Conservation (phyloP, 2,329 filamentous ascomycete species). For the Leptographium flavum region DNA sequence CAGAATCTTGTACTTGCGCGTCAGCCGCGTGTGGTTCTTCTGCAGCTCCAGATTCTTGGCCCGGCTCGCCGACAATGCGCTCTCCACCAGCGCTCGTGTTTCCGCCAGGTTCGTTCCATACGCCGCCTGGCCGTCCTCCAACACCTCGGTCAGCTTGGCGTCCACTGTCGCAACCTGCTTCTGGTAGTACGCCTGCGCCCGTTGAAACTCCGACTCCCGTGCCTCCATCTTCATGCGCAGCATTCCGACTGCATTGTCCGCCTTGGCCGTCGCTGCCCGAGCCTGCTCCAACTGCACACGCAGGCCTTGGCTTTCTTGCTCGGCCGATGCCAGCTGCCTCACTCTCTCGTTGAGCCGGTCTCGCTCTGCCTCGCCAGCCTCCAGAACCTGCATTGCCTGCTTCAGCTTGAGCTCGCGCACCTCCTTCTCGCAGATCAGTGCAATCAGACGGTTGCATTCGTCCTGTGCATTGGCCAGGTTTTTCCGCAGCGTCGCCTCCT, state of each 20-base stretch:
- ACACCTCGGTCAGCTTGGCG: constrained; percentile 26
- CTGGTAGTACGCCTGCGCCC: constrained; percentile 28
- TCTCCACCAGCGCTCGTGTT: constrained; percentile 26
- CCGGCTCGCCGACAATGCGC: constrained; percentile 33
- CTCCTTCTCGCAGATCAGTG: constrained; percentile 54
- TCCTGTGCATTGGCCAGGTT: constrained; percentile 43
- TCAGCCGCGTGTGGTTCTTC: constrained; percentile 33
- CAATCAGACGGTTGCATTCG: constrained; percentile 50
- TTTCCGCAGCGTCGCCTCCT: constrained; percentile 40
- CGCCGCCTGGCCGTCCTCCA: constrained; percentile 10
- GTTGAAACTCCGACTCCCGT: constrained; percentile 30
- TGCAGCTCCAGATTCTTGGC: constrained; percentile 39
- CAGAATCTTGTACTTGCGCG: constrained; percentile 36
- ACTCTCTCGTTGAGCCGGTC: constrained; percentile 45
- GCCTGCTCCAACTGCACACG: constrained; percentile 45
- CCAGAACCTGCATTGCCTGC: constrained; percentile 49
- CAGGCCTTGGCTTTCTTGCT: constrained; percentile 49
- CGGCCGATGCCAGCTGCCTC: constrained; percentile 41
- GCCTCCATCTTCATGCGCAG: constrained; percentile 43
- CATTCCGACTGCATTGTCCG: constrained; percentile 43
- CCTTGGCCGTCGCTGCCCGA: constrained; percentile 41
- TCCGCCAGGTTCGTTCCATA: constrained; percentile 14
- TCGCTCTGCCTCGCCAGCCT: constrained; percentile 46
- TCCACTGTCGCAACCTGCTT: constrained; percentile 34
- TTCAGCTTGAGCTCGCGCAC: constrained; percentile 49